Evolutionary conservation across 768 basidiomycete genomes (phyloP), one percentile per base, ranked within the genome.

Genomic region (Boletus tylopilopsis): DNA sequence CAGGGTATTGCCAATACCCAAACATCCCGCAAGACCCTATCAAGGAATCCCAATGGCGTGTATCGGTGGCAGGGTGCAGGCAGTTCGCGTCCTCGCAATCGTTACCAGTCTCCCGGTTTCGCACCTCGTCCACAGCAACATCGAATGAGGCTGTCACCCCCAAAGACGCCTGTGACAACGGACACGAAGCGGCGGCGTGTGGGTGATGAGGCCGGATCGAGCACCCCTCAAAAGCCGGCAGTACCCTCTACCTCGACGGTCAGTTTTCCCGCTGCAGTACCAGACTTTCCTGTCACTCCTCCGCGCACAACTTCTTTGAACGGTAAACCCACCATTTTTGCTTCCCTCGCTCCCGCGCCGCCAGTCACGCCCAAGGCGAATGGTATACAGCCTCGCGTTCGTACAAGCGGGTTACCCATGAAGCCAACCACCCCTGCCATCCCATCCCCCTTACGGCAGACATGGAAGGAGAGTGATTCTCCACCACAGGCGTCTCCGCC

Each of bases 31-130:
- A 82, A 76, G 60, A 81, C 76, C 10, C 69, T 90, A 7, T 62
- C 75, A 19, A 79, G 71, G 61, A 91, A 91, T 58, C 88, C 88
- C 0, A 91, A 90, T 61, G 88, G 88, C 19, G 61, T 70, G 29
- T 85, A 85, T 66, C 75, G 76, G 41, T 89, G 84, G 84, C 77
- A 82, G 55, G 89, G 88, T n/a, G 84, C 73, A 27, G 87, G 87
- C 36, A 88, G 85, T 57, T 81, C 88, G 12, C 82, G 77, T 57
- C 70, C 74, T 18, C 78, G 78, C 40, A 89, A 87, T 63, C 82
- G 86, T 36, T 87, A 81, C 61, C 76, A 79, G 44, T 87, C 87
- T 9, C 86, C 87, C 39, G 84, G 82, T 5, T 89, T 90, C 60
- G 80, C 82, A 5, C 73, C 82, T 19, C 72, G 80, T 12, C 68